Evolutionary conservation across 202 grass and related monocot species (phyloP).

Genomic region (Saccharum hybrid): DNA sequence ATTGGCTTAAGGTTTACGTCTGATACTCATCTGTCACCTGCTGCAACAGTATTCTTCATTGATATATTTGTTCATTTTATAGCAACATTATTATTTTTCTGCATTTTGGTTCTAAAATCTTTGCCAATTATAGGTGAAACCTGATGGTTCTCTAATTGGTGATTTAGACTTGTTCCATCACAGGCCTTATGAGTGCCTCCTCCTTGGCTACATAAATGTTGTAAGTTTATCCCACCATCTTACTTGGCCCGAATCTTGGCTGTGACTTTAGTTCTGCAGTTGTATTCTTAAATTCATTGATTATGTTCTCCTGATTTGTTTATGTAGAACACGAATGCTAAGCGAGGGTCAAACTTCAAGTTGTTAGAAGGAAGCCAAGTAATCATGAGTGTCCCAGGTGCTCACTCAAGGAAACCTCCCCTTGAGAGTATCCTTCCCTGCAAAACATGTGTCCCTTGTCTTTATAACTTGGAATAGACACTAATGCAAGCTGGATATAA

Average conservation of each 20-base stretch:
- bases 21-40: constrained; percentile 7
- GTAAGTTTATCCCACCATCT: constrained; percentile 49
- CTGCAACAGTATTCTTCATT: neutral
- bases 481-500: neutral
- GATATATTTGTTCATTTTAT: constrained; percentile 10
- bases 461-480: neutral
- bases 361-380: constrained; percentile 59
- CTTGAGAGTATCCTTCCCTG: constrained; percentile 77
- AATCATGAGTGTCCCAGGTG: constrained; percentile 84
- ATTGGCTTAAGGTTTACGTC: constrained; percentile 89
- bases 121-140: constrained; percentile 64
- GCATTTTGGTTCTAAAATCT: constrained; percentile 42
- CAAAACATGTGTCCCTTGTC: neutral
- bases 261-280: neutral
- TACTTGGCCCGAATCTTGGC: neutral
- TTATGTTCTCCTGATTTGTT: constrained; percentile 34
- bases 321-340: constrained; percentile 60
- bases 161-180: constrained; percentile 94
- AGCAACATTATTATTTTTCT: neutral
- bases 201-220: constrained; percentile 83
- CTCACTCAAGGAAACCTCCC: constrained; percentile 90
- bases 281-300: constrained; percentile 37
- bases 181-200: constrained; percentile 90
- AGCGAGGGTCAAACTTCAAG: constrained; percentile 41
- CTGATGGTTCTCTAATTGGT: constrained; percentile 80